Conservation (phyloP, 1,284 basidiomycete genomes). For the Neotropicomus parvogracilis region DNA sequence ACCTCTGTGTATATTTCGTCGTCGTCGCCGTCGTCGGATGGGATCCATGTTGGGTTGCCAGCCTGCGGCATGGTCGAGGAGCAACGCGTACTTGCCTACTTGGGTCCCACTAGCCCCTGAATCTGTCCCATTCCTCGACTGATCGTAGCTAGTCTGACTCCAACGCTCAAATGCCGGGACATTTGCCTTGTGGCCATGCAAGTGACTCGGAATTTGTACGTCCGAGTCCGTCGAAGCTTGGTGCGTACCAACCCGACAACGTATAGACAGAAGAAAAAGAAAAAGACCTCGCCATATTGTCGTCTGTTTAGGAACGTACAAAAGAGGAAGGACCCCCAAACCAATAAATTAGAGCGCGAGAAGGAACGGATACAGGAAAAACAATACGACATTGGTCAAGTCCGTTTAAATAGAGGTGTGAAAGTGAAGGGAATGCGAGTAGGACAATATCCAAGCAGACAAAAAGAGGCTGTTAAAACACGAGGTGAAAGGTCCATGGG, state of each 20-base stretch:
- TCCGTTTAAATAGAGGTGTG: constrained; percentile 2
- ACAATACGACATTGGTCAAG: neutral
- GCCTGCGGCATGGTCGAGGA: constrained; percentile 2
- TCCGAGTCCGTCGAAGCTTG: neutral
- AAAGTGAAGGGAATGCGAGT: constrained; percentile 24
- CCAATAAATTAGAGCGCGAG: neutral
- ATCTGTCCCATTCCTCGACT: neutral
- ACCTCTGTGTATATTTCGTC: constrained; percentile 24
- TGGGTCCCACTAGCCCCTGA: constrained; percentile 1
- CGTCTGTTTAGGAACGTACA: no score
- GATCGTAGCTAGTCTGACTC: neutral
- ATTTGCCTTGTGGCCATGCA: neutral
- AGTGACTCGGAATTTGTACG: constrained; percentile 9
- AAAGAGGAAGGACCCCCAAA: no score
- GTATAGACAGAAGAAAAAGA: no score
- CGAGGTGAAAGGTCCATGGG: neutral
- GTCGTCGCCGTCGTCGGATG: constrained; percentile 24
- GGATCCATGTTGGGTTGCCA: constrained; percentile 5
- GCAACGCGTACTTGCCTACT: neutral
- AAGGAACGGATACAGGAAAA: neutral
- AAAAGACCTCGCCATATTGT: no score
- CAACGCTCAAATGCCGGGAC: constrained; percentile 4
- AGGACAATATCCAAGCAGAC: constrained; percentile 3
- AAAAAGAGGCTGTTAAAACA: constrained; percentile 2
- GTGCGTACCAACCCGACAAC: no score